These are phyloP conservation scores for Ophiostoma australiae DNA, from an alignment of 2,329 filamentous ascomycete species.

Conservation along the genomic window DNA sequence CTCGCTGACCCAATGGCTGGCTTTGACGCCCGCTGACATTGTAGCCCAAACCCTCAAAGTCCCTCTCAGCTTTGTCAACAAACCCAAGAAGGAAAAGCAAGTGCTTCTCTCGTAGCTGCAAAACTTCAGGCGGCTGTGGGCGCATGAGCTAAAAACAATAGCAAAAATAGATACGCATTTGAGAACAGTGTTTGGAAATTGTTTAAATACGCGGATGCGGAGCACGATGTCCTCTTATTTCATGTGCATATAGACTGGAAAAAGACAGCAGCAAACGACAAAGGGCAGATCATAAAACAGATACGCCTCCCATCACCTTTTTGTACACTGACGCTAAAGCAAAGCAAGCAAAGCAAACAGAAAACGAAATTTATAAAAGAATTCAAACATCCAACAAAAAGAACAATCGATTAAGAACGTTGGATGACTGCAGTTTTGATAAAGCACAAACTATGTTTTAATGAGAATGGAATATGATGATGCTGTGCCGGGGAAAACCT, in stretches of 20 bases:
- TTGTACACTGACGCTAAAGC: not conserved
- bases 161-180: not conserved
- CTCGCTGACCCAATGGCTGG: conserved; percentile 63
- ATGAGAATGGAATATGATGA: not conserved
- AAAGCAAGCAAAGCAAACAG: not conserved
- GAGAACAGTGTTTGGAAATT: not conserved
- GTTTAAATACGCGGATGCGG: not conserved
- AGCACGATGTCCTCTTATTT: not conserved
- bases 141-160: too few species aligned
- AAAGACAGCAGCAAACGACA: not conserved
- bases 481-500: conserved; percentile 5
- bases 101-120: conserved; percentile 40
- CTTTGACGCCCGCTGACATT: conserved; percentile 59
- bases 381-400: not conserved
- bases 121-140: not conserved
- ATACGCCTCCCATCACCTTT: conserved; percentile 5
- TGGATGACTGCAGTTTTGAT: not conserved
- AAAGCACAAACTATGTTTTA: not conserved
- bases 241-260: not conserved
- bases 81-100: conserved; percentile 61
- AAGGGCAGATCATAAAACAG: not conserved
- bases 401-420: not conserved
- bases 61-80: conserved; percentile 50
- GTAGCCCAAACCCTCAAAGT: conserved; percentile 58
- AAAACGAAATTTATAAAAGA: not conserved